phyloP scores from a whole-genome alignment of 768 basidiomycete genomes.

The Filobasidium wieringae region DNA sequence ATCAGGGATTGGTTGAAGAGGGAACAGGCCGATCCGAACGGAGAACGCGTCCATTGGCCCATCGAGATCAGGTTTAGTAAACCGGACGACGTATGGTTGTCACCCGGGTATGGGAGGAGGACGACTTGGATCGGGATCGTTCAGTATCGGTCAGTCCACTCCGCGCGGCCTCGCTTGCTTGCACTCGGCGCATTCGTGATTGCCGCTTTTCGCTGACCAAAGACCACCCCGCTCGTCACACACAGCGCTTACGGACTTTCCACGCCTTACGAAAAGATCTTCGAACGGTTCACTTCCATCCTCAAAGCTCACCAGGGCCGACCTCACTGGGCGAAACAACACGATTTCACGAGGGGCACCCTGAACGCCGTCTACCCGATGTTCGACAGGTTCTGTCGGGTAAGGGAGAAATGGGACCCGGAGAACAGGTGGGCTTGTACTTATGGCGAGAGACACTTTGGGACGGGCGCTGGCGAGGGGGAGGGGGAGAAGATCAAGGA shows the following conservation, averaged over 20 bases:
- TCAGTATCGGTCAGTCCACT: slow-evolving; percentile 70
- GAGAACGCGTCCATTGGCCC: slow-evolving; percentile 78
- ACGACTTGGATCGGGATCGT: slow-evolving; percentile 95
- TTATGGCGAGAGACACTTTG: slow-evolving; percentile 67
- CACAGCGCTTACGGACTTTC: slow-evolving; percentile 70
- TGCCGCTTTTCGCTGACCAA: background rate
- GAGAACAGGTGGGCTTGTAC: slow-evolving; percentile 65
- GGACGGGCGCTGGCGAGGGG: no score
- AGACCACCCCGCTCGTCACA: background rate
- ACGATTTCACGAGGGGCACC: slow-evolving; percentile 53
- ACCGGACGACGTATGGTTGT: slow-evolving; percentile 85
- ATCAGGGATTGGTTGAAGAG: slow-evolving; percentile 58
- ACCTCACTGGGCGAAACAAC: slow-evolving; percentile 96
- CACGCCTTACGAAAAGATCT: slow-evolving; percentile 67
- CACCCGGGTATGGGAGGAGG: slow-evolving; percentile 63
- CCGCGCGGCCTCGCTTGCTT: background rate
- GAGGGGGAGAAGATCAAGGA: no score
- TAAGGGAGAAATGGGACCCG: slow-evolving; percentile 59
- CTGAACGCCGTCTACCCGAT: slow-evolving; percentile 63
- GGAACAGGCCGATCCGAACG: slow-evolving; percentile 55
- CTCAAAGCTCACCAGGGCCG: slow-evolving; percentile 59
- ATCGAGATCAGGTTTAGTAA: slow-evolving; percentile 84
- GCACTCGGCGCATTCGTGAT: background rate
- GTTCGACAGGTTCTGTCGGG: slow-evolving; percentile 62
- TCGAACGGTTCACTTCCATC: slow-evolving; percentile 63